phyloP scores from a whole-genome alignment of 2,329 filamentous ascomycete genomes.

The Colletotrichum scovillei region DNA sequence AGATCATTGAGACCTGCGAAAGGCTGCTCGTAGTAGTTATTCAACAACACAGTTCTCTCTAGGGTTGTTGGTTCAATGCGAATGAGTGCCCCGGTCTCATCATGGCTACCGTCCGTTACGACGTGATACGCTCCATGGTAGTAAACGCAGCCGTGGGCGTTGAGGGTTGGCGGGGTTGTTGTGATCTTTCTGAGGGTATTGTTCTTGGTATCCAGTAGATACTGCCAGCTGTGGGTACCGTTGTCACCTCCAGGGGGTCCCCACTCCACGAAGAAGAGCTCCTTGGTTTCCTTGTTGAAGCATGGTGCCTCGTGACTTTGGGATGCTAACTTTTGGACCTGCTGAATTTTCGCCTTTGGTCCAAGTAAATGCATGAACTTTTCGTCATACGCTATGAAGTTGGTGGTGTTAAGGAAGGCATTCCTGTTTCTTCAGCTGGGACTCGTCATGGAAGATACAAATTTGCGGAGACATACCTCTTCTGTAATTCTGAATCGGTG shows the following conservation, averaged over 20 bases:
- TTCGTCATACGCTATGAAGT: too few relatives aligned
- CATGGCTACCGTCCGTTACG: slow-evolving; percentile 1
- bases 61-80: background rate
- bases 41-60: background rate
- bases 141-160: slow-evolving; percentile 10
- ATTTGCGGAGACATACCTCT: background rate
- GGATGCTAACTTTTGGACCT: background rate
- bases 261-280: slow-evolving; percentile 15
- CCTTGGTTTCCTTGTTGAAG: slow-evolving; percentile 3
- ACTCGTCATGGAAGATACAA: background rate
- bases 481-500: background rate
- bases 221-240: slow-evolving; percentile 17
- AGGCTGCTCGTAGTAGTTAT: slow-evolving; percentile 14
- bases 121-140: background rate
- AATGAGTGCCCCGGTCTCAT: background rate
- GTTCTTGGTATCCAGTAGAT: background rate
- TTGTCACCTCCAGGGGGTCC: slow-evolving; percentile 7
- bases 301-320: slow-evolving; percentile 11
- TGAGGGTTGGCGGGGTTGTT: background rate
- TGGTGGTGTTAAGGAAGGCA: too few relatives aligned
- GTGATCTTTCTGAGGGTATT: slow-evolving; percentile 11
- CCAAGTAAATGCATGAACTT: background rate
- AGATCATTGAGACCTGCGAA: slow-evolving; percentile 13
- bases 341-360: background rate
- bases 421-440: too few relatives aligned